Base-by-base conservation (phyloP, 345 rosid genomes). In the Ceriops tagal region DNA sequence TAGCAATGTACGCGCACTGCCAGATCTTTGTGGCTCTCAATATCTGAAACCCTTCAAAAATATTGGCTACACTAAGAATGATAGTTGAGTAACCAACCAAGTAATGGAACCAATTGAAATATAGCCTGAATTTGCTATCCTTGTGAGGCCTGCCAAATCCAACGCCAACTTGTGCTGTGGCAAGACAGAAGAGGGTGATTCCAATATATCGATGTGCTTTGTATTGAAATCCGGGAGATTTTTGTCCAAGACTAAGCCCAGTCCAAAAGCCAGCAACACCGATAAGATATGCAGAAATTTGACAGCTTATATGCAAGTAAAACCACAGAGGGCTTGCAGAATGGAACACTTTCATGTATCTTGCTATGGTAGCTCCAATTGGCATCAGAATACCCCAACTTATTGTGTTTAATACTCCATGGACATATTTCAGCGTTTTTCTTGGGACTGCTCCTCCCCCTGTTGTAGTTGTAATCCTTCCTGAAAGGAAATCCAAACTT, bases 331-430 rank as follows among this genome's bases (percentile, higher is more conserved):
- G 82, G 55, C 57, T 69, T 28, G 76, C 73, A 26, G 73, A 67
- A n/a, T 74, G 58, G 74, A 75, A 79, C 30, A 51, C 76, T 52
- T 72, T 60, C 58, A 79, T 11, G 71, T 75, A 75, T 65, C 82
- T 68, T 19, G 82, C 82, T 20, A 72, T 61, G n/a, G 75, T 53
- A 20, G 73, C 77, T 43, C 82, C 79, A 11, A 65, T 16, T 8
- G 79, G 82, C 79, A 79, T 68, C 61, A 75, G 57, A 0, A 77
- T 72, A 9, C 79, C 79, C 82, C 82, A 79, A 57, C 82, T 75
- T 60, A 79, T 67, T 0, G 78, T 77, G n/a, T 75, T 79, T 67
- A 79, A 31, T 13, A 75, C 68, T 58, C 82, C 79, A 34, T 79
- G 82, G 28, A 71, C 56, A 16, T 59, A 27, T 59, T 59, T 59